Percentiles rank a stretch among this genome's conserved stretches.
phyloP scores from a whole-genome alignment of 495 filamentous ascomycete genomes.

The Aspergillus egyptiacus region DNA sequence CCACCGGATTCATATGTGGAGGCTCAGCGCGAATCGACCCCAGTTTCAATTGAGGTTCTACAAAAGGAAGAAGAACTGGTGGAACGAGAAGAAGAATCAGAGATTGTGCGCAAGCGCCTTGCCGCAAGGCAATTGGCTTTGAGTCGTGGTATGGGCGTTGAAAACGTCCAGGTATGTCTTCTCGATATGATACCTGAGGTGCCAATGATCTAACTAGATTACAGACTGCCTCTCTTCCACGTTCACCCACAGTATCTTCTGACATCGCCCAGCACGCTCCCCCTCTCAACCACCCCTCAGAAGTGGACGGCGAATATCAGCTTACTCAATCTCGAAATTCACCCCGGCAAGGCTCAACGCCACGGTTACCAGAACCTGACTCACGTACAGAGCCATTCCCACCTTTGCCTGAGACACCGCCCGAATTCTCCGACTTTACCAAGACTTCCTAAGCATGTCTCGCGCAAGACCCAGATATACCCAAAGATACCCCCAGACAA shows the following conservation, averaged over 20 bases:
- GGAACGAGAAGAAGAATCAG: constrained; percentile 61
- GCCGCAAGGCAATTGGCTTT: constrained; percentile 68
- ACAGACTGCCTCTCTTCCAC: constrained; percentile 5
- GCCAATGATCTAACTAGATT: neutral
- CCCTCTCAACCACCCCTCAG: constrained; percentile 4
- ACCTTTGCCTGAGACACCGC: constrained; percentile 20
- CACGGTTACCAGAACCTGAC: constrained; percentile 17
- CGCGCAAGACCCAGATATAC: neutral
- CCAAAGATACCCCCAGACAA: neutral
- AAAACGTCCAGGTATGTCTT: constrained; percentile 19
- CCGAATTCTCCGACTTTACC: constrained; percentile 5
- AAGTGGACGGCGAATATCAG: constrained; percentile 11
- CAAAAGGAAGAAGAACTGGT: constrained; percentile 69
- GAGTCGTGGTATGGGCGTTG: constrained; percentile 53
- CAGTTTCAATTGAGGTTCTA: constrained; percentile 63
- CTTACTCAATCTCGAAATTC: neutral
- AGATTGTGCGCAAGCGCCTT: constrained; percentile 61
- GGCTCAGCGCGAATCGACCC: constrained; percentile 22
- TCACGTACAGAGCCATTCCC: constrained; percentile 36
- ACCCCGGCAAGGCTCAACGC: constrained; percentile 14
- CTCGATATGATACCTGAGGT: constrained; percentile 3
- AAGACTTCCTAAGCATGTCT: neutral
- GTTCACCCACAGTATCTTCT: constrained; percentile 11
- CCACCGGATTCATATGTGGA: constrained; percentile 20
- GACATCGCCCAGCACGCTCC: constrained; percentile 4